Evolutionary conservation across 2,329 filamentous ascomycete genomes (phyloP).

Genomic region (Xylariaceae sp.): DNA sequence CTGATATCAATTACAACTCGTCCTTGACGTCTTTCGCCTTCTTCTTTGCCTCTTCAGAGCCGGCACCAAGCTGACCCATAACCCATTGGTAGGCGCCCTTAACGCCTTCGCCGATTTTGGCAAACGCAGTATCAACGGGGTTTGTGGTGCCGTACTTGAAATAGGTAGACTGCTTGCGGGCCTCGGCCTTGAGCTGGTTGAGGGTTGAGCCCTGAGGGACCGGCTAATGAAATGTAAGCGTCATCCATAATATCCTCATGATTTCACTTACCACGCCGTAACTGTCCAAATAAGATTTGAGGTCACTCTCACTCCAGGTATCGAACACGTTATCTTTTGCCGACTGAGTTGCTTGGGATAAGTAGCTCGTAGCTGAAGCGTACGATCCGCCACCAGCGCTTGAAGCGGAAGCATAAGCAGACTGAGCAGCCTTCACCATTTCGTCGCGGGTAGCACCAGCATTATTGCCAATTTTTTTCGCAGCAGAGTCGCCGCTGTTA

Average conservation of each 20-base stretch:
- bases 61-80: conserved; percentile 53
- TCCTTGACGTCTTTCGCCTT: conserved; percentile 53
- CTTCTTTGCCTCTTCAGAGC: conserved; percentile 55
- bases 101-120: conserved; percentile 62
- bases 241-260: conserved; percentile 28
- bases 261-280: conserved; percentile 66
- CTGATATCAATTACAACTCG: conserved; percentile 63
- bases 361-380: conserved; percentile 74
- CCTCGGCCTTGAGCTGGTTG: conserved; percentile 73
- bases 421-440: conserved; percentile 68
- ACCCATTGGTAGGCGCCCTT: conserved; percentile 59
- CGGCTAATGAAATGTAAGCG: conserved; percentile 41
- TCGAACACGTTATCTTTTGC: conserved; percentile 73
- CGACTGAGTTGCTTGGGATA: conserved; percentile 67
- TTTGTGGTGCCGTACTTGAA: conserved; percentile 77
- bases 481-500: conserved; percentile 58
- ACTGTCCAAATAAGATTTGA: conserved; percentile 80
- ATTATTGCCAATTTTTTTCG: conserved; percentile 66
- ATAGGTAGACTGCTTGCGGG: conserved; percentile 75
- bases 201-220: conserved; percentile 70
- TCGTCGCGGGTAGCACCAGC: conserved; percentile 74
- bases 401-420: conserved; percentile 64
- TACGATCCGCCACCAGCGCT: conserved; percentile 62
- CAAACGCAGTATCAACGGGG: conserved; percentile 69
- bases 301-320: conserved; percentile 73